phyloP scores from a whole-genome alignment of 495 filamentous ascomycete species.

The Neurospora cerealis region DNA sequence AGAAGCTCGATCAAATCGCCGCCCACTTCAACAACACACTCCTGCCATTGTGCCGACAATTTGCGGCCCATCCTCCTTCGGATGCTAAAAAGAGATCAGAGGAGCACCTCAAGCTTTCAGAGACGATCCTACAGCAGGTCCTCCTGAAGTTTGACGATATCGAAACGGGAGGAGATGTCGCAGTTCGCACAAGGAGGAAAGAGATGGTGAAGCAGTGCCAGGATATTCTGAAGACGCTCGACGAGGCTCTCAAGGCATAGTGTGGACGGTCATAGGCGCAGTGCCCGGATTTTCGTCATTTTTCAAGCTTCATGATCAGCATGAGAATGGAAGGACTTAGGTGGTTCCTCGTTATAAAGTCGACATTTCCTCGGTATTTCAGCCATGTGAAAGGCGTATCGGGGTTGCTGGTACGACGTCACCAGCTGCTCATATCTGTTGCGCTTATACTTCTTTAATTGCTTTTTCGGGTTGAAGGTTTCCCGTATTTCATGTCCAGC shows the following conservation, averaged over 20 bases:
- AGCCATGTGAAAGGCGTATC: background rate
- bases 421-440: background rate
- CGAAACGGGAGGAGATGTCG: constrained; percentile 57
- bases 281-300: background rate
- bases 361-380: background rate
- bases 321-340: background rate
- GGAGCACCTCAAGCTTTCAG: constrained; percentile 70
- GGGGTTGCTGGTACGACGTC: background rate
- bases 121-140: constrained; percentile 75
- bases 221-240: constrained; percentile 50
- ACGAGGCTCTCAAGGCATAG: constrained; percentile 28
- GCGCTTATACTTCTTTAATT: background rate
- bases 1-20: constrained; percentile 62
- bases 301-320: background rate
- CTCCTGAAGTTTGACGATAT: constrained; percentile 79
- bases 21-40: constrained; percentile 56
- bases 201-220: constrained; percentile 71
- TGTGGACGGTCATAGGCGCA: background rate
- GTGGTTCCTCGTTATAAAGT: background rate
- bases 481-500: background rate
- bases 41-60: constrained; percentile 56
- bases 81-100: constrained; percentile 63
- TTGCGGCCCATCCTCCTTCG: constrained; percentile 51
- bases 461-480: background rate
- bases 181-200: constrained; percentile 55